Conservation (phyloP, 2,329 filamentous ascomycete species). For the Lasiodiplodia sp. region DNA sequence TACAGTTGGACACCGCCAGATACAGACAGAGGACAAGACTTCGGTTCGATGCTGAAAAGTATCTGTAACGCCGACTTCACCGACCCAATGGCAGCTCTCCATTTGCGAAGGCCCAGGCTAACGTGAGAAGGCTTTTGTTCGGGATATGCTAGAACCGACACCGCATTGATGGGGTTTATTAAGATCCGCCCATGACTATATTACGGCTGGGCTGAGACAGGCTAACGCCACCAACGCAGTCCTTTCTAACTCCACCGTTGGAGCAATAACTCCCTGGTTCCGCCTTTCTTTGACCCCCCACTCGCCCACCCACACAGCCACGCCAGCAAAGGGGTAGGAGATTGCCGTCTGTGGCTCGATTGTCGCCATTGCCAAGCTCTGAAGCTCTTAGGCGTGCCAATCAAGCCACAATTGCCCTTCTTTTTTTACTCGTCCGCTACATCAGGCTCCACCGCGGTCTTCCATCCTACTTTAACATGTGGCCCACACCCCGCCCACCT, state of each 20-base stretch:
- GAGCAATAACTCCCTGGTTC: background rate
- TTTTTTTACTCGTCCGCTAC: too few relatives aligned
- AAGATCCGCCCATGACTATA: slow-evolving; percentile 14
- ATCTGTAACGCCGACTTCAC: background rate
- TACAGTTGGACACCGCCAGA: background rate
- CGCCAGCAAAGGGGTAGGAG: background rate
- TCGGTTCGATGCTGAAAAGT: background rate
- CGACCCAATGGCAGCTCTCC: background rate
- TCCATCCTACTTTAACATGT: background rate
- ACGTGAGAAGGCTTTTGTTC: background rate
- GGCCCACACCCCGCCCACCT: slow-evolving; percentile 4
- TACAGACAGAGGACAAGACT: background rate
- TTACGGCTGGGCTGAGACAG: slow-evolving; percentile 23
- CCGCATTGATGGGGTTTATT: slow-evolving; percentile 25
- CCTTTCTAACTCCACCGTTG: slow-evolving; percentile 10
- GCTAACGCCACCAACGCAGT: slow-evolving; percentile 17
- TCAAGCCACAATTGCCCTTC: slow-evolving; percentile 3
- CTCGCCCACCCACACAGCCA: background rate
- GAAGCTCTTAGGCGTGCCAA: too few relatives aligned
- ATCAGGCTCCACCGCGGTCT: background rate
- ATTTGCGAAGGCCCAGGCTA: background rate
- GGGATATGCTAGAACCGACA: slow-evolving; percentile 5
- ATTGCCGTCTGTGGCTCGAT: background rate
- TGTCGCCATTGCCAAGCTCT: slow-evolving; percentile 1
- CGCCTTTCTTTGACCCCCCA: background rate